Evolutionary conservation across 169 alveolate species (phyloP).

Genomic region (Besnoitia besnoiti): DNA sequence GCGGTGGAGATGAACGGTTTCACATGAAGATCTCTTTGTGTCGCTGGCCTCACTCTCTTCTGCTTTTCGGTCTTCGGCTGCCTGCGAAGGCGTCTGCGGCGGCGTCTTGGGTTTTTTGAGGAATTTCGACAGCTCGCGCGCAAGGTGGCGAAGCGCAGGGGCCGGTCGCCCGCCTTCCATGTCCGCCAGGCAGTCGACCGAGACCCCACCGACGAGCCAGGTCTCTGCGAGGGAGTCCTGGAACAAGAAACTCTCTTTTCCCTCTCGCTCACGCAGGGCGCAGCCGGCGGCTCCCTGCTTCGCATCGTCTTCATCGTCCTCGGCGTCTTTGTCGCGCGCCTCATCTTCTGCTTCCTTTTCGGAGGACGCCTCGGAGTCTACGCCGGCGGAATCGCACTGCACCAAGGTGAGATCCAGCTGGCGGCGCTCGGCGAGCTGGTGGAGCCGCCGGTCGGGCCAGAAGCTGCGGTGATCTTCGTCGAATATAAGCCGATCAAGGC

Average conservation of each 20-base stretch:
- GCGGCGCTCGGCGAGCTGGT: not conserved
- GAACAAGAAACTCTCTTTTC: not conserved
- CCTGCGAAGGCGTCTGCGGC: not conserved
- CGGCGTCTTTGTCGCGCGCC: not conserved
- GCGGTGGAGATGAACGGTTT: not conserved
- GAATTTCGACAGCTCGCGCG: not conserved
- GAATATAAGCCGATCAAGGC: not conserved
- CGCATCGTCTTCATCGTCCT: not conserved
- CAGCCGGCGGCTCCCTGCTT: not conserved
- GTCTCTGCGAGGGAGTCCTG: not conserved
- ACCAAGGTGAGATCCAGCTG: not conserved
- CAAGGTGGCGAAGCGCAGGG: not conserved
- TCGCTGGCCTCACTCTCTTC: not conserved
- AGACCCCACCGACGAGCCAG: not conserved
- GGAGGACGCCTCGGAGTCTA: not conserved
- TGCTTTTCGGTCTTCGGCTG: not conserved
- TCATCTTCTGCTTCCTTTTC: not conserved
- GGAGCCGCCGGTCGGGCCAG: not conserved
- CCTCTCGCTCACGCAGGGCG: not conserved
- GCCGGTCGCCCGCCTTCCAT: not conserved
- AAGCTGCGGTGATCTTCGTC: not conserved
- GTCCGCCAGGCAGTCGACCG: not conserved
- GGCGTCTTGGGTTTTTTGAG: not conserved
- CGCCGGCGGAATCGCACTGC: not conserved
- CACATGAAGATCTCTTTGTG: not conserved